Percentiles rank a stretch among this genome's conserved stretches.
Evolutionary conservation across 768 basidiomycete genomes (phyloP).

Genomic region (Cystobasidium onofrii): DNA sequence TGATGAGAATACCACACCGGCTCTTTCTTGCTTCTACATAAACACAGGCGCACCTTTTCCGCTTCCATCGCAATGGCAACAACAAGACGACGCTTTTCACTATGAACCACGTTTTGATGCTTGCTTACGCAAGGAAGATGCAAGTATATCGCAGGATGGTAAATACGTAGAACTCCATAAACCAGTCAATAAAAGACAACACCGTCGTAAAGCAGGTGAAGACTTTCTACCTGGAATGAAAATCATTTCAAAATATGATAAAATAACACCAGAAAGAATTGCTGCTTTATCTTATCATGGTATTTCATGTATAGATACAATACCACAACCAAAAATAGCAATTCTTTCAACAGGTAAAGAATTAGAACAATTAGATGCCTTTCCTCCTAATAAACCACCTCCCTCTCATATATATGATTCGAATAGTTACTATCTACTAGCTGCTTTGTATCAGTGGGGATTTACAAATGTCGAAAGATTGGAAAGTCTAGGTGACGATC

Average conservation of each 20-base stretch:
- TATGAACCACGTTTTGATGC: not conserved
- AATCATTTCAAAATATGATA: not conserved
- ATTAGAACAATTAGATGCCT: not conserved
- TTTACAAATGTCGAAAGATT: not conserved
- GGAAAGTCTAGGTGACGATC: not conserved
- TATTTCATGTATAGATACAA: not conserved
- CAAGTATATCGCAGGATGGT: not conserved
- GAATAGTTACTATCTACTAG: not conserved
- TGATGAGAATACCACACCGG: not conserved
- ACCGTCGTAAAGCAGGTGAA: slow-evolving; percentile 1
- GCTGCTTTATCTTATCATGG: not conserved
- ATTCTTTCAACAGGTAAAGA: slow-evolving; percentile 1
- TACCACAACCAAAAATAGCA: not conserved
- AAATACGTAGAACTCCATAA: not conserved
- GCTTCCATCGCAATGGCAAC: not conserved
- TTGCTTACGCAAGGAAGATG: not conserved
- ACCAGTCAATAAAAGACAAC: not conserved
- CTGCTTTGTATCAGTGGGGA: not conserved
- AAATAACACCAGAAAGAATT: not conserved
- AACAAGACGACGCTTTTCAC: not conserved
- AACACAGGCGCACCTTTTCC: slow-evolving; percentile 15
- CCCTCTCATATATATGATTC: not conserved
- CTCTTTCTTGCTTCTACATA: not conserved
- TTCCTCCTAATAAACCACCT: not conserved
- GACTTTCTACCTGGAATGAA: not conserved